Conservation (phyloP, 371 early-diverging fungal genomes). For the Zopfochytrium polystomum region DNA sequence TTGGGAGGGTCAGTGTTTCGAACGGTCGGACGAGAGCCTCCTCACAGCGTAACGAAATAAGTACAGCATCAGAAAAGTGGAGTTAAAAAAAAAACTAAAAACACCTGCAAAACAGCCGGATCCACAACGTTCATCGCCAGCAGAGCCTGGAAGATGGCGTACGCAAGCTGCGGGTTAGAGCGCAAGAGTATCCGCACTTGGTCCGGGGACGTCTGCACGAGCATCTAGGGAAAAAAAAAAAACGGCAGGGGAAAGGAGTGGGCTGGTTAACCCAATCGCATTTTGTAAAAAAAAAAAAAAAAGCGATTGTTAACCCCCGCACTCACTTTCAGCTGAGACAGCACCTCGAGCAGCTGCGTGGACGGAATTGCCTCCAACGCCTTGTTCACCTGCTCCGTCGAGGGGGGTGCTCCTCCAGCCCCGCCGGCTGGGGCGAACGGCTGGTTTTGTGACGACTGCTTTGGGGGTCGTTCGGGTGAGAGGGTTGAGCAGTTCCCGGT, state of each 20-base stretch:
- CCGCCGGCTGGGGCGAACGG: background rate
- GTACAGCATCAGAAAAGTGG: too few species aligned
- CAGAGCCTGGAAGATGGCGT: slow-evolving; percentile 83
- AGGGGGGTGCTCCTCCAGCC: slow-evolving; percentile 20
- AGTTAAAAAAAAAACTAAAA: background rate
- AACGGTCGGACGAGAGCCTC: too few species aligned
- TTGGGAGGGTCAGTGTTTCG: too few species aligned
- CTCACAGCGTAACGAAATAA: too few species aligned
- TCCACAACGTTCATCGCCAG: slow-evolving; percentile 80
- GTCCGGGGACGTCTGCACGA: slow-evolving; percentile 61
- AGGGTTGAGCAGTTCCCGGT: background rate
- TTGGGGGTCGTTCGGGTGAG: too few species aligned
- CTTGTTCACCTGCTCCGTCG: slow-evolving; percentile 38
- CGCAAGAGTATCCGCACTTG: slow-evolving; percentile 66
- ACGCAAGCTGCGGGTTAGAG: slow-evolving; percentile 79
- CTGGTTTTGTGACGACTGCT: slow-evolving; percentile 18
- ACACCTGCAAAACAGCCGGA: slow-evolving; percentile 68
- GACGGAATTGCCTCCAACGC: slow-evolving; percentile 68
- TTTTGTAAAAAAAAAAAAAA: background rate
- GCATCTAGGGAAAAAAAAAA: slow-evolving; percentile 22
- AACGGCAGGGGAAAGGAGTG: background rate
- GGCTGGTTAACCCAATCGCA: background rate
- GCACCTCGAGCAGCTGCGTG: slow-evolving; percentile 66
- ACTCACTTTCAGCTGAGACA: slow-evolving; percentile 75
- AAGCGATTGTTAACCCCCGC: too few species aligned